Conservation (phyloP, 2,329 filamentous ascomycete species). For the Talaromyces verruculosus region DNA sequence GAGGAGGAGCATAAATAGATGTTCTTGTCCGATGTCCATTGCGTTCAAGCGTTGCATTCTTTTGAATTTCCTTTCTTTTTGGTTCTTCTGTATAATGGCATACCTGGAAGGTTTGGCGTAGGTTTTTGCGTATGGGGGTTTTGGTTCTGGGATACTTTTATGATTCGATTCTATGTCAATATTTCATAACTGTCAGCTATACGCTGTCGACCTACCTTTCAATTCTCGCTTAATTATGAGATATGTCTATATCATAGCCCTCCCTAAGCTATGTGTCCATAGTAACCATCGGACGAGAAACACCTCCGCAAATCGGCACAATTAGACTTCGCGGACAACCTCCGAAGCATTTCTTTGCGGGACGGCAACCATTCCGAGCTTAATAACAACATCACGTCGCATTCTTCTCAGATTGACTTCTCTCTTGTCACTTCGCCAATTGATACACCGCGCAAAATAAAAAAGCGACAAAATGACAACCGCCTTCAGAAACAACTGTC, state of each 20-base stretch:
- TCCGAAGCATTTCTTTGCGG: slow-evolving; percentile 16
- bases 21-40: slow-evolving; percentile 7
- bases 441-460: background rate
- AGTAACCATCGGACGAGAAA: background rate
- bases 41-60: slow-evolving; percentile 21
- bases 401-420: background rate
- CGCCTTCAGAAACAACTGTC: slow-evolving; percentile 53
- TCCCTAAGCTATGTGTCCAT: background rate
- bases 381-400: background rate
- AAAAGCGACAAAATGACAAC: slow-evolving; percentile 36
- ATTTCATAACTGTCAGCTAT: slow-evolving; percentile 12
- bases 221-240: slow-evolving; percentile 2
- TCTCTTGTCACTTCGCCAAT: background rate
- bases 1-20: slow-evolving; percentile 40
- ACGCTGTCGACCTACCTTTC: background rate
- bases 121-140: background rate
- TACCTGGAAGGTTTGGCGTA: slow-evolving; percentile 16
- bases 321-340: background rate
- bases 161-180: slow-evolving; percentile 19
- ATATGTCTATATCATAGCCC: background rate
- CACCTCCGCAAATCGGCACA: slow-evolving; percentile 19
- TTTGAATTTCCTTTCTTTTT: slow-evolving; percentile 2
- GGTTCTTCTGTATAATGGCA: background rate
- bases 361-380: background rate
- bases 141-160: background rate